phyloP scores from a whole-genome alignment of 345 rosid species.

The Eucalyptus brandiana region DNA sequence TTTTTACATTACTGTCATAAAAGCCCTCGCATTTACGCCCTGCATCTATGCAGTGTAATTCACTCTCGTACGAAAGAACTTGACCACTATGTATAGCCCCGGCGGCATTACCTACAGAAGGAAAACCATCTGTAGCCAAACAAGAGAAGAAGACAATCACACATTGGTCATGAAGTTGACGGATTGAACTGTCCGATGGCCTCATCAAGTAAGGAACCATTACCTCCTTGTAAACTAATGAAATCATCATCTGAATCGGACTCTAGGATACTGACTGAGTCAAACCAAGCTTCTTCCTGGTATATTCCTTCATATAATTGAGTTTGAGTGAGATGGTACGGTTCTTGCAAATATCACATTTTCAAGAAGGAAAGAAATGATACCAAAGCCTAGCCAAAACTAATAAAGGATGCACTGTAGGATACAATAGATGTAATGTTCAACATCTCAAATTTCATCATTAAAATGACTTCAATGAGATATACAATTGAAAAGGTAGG shows the following conservation, averaged over 20 bases:
- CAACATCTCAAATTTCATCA: not conserved
- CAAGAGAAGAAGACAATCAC: not conserved
- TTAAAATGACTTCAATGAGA: not conserved
- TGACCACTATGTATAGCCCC: conserved; percentile 25
- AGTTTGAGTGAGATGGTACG: not conserved
- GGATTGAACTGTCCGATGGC: not conserved
- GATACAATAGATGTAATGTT: not conserved
- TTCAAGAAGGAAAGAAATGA: not conserved
- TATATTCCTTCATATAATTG: conserved; percentile 27
- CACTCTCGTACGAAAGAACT: conserved; percentile 35
- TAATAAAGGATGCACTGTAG: not conserved
- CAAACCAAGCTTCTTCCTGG: conserved; percentile 79
- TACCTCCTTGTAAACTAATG: conserved; percentile 23
- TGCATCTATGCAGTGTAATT: conserved; percentile 30
- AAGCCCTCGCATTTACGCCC: conserved; percentile 40
- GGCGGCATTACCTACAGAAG: conserved; percentile 10
- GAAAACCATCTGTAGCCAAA: conserved; percentile 20
- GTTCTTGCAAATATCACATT: not conserved
- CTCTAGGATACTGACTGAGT: conserved; percentile 61
- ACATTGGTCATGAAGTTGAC: not conserved
- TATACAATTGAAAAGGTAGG: not conserved
- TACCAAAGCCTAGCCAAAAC: not conserved
- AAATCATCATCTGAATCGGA: conserved; percentile 79
- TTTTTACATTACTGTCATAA: conserved; percentile 46
- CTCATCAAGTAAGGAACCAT: not conserved